Conservation (phyloP, 768 basidiomycete genomes). For the Hortiboletus campestris region DNA sequence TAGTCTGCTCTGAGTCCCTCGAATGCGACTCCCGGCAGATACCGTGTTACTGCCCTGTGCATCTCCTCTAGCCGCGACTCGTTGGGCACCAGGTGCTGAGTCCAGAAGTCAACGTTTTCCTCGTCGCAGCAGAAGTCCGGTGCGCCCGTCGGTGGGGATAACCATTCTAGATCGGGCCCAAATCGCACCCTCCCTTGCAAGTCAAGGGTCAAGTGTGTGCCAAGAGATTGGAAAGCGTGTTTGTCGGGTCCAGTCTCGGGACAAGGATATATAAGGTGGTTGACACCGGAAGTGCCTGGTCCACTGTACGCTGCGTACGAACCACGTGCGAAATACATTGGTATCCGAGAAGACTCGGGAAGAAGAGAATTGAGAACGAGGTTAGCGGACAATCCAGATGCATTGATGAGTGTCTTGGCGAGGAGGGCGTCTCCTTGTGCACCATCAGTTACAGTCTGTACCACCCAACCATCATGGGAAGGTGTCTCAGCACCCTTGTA, state of each 20-base stretch:
- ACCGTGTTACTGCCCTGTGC: slow-evolving; percentile 66
- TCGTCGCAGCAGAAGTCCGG: slow-evolving; percentile 32
- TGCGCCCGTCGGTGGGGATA: slow-evolving; percentile 48
- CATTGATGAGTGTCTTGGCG: slow-evolving; percentile 77
- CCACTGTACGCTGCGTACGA: slow-evolving; percentile 89
- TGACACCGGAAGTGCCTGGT: slow-evolving; percentile 63
- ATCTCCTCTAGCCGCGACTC: slow-evolving; percentile 63
- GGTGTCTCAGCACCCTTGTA: slow-evolving; percentile 34
- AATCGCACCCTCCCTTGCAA: slow-evolving; percentile 83
- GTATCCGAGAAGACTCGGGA: slow-evolving; percentile 53
- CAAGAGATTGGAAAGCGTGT: slow-evolving; percentile 78
- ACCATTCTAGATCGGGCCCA: slow-evolving; percentile 91
- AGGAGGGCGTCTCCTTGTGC: slow-evolving; percentile 60
- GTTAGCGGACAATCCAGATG: slow-evolving; percentile 71
- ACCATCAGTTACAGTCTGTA: slow-evolving; percentile 68
- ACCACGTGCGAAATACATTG: slow-evolving; percentile 79
- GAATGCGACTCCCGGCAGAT: slow-evolving; percentile 61
- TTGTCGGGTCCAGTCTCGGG: slow-evolving; percentile 60
- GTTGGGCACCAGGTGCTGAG: slow-evolving; percentile 57
- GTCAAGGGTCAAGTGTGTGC: slow-evolving; percentile 90
- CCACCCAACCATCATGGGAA: slow-evolving; percentile 77
- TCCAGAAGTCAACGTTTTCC: slow-evolving; percentile 75
- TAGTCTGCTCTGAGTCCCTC: slow-evolving; percentile 78
- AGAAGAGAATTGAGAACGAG: slow-evolving; percentile 72
- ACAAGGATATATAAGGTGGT: slow-evolving; percentile 88